Evolutionary conservation across 2,329 filamentous ascomycete genomes (phyloP).

Genomic region (Mollisia scopiformis): DNA sequence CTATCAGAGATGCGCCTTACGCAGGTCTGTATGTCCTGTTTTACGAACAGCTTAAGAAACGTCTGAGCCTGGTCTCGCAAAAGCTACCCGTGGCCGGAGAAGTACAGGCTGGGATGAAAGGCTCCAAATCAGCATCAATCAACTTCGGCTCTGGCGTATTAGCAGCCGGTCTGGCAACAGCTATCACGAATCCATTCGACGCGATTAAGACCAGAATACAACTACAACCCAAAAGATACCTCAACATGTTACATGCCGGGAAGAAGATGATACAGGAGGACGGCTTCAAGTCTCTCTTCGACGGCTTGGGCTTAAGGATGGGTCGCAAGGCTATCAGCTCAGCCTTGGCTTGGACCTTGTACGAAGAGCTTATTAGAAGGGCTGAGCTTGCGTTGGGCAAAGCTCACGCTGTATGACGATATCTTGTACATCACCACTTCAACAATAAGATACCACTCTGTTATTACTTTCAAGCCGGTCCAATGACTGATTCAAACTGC

Average conservation of each 20-base stretch:
- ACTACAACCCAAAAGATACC: slow-evolving; percentile 80
- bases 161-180: slow-evolving; percentile 81
- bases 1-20: slow-evolving; percentile 93
- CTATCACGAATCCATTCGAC: slow-evolving; percentile 94
- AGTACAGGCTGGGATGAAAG: slow-evolving; percentile 28
- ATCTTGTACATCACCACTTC: slow-evolving; percentile 22
- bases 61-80: slow-evolving; percentile 44
- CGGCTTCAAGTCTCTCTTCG: slow-evolving; percentile 78
- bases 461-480: neutral
- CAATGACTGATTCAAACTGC: neutral
- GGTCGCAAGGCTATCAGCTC: slow-evolving; percentile 89
- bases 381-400: slow-evolving; percentile 46
- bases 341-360: slow-evolving; percentile 96
- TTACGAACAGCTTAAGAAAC: slow-evolving; percentile 82
- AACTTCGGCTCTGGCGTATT: slow-evolving; percentile 85
- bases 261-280: slow-evolving; percentile 81
- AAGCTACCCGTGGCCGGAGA: slow-evolving; percentile 29
- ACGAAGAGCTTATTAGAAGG: slow-evolving; percentile 86
- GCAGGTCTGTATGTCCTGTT: slow-evolving; percentile 93
- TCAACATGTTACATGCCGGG: slow-evolving; percentile 79
- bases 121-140: slow-evolving; percentile 61
- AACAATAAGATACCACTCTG: slow-evolving; percentile 18
- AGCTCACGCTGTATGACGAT: slow-evolving; percentile 4
- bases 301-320: slow-evolving; percentile 85
- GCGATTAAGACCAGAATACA: slow-evolving; percentile 95